A percentile compares a stretch with the other conserved stretches of the same genome.
Conservation (phyloP, 164 flowering plant species). For the Umbilicus rupestris region DNA sequence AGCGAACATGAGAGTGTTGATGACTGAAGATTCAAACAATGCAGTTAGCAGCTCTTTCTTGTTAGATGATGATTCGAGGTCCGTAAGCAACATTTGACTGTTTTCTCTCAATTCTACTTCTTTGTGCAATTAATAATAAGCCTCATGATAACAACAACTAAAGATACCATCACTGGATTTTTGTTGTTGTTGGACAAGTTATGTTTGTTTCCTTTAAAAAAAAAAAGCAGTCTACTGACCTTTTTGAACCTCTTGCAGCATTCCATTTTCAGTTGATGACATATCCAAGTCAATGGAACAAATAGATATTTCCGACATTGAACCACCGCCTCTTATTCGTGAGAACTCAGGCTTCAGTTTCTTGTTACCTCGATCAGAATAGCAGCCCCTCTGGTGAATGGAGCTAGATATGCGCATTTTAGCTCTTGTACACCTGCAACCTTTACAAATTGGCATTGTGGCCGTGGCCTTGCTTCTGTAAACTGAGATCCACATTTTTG, state of each 20-base stretch:
- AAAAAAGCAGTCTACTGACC: not conserved
- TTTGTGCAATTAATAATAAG: no score
- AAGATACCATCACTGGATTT: no score
- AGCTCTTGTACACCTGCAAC: not conserved
- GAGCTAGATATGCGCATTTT: not conserved
- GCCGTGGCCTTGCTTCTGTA: no score
- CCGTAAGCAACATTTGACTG: not conserved
- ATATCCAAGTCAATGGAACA: constrained; percentile 93
- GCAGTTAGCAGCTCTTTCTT: constrained; percentile 45
- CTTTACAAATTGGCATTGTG: not conserved
- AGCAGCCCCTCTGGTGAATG: constrained; percentile 10
- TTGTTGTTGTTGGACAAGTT: not conserved
- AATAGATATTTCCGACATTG: constrained; percentile 69
- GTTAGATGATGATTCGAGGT: constrained; percentile 54
- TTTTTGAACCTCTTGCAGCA: constrained; percentile 41
- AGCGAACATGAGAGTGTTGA: constrained; percentile 39
- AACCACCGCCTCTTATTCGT: constrained; percentile 84
- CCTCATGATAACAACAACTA: no score
- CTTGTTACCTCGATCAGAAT: constrained; percentile 61
- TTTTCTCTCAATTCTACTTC: not conserved
- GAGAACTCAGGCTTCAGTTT: constrained; percentile 91
- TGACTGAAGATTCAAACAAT: constrained; percentile 57
- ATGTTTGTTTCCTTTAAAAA: not conserved
- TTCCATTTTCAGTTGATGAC: constrained; percentile 92
- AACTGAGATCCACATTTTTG: no score